Conservation (phyloP, 2,329 filamentous ascomycete genomes). For the Neurospora sp. region DNA sequence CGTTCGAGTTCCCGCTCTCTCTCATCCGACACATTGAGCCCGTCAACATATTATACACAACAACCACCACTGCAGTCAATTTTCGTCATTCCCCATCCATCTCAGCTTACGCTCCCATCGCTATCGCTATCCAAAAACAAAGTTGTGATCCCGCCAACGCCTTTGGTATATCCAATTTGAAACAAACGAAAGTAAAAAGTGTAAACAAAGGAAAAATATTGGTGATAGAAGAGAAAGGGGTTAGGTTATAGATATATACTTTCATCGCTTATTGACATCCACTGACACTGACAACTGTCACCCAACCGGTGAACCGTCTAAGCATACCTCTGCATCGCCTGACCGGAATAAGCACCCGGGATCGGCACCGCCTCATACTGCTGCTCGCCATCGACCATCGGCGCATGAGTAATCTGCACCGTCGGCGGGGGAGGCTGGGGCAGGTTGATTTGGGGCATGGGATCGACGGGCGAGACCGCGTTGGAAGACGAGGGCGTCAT, state of each 20-base stretch:
- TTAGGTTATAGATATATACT: background rate
- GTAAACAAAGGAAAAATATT: conserved; percentile 5
- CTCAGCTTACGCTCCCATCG: background rate
- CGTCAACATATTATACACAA: background rate
- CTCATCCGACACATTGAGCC: too few species aligned
- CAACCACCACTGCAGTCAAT: background rate
- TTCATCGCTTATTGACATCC: conserved; percentile 3
- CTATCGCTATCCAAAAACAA: conserved; percentile 1
- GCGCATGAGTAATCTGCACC: conserved; percentile 50
- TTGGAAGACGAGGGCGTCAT: conserved; percentile 29
- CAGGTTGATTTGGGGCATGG: conserved; percentile 21
- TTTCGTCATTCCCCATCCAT: background rate
- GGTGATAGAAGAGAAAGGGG: background rate
- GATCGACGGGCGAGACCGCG: conserved; percentile 21
- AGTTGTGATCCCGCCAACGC: conserved; percentile 9
- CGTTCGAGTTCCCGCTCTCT: background rate
- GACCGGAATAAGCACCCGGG: conserved; percentile 67
- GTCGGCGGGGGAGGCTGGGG: conserved; percentile 30
- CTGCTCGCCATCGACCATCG: conserved; percentile 67
- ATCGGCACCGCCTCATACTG: conserved; percentile 82
- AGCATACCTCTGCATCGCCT: conserved; percentile 33
- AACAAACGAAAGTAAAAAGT: conserved; percentile 5
- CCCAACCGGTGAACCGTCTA: conserved; percentile 15
- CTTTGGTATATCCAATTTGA: conserved; percentile 13
- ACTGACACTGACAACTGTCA: background rate